Evolutionary conservation across 345 rosid genomes (phyloP), one percentile per base, ranked within the genome.

Genomic region (Cochlearia excelsa): DNA sequence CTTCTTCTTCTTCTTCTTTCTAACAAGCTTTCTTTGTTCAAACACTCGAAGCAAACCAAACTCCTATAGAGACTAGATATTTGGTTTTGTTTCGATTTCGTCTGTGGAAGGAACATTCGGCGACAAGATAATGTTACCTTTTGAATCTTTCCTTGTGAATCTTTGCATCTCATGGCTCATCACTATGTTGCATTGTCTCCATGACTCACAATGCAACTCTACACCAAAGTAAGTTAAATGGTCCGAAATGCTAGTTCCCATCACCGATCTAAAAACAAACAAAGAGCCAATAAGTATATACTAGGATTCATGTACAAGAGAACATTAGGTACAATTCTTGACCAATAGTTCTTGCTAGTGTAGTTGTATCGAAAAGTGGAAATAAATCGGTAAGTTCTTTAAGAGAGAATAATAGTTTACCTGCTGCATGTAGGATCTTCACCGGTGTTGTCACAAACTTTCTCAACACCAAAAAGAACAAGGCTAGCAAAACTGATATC

Each of bases 351-450:
- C 53, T 54, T 3, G 30, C 44, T 53, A 27, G 6, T 52, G 16
- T 44, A 44, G 26, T 34, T 42, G 46, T 45, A 11, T 10, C 8
- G 28, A n/a, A 5, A 40, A 58, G 39, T 3, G 45, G 35, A 37
- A 8, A 7, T 51, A 26, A 28, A 55, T 56, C 47, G 26, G 41
- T 1, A 35, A 29, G 46, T 23, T 50, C 46, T 52, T 40, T 35
- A 16, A 29, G 30, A 74, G 34, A 31, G 30, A 7, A 4, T 2
- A 33, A 40, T 41, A n/a, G 63, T 16, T 71, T 71, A 75, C 95
- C 93, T 80, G 79, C 98, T 82, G 69, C 98, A 85, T 31, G 67
- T 23, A 7, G 86, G 86, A 69, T 92, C 91, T 74, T 92, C 97
- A 46, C 97, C 91, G 1, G 84, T 80, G 63, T 63, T 73, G 76